Conservation (phyloP, 2,329 filamentous ascomycete species). For the Huntiella bhutanensis region DNA sequence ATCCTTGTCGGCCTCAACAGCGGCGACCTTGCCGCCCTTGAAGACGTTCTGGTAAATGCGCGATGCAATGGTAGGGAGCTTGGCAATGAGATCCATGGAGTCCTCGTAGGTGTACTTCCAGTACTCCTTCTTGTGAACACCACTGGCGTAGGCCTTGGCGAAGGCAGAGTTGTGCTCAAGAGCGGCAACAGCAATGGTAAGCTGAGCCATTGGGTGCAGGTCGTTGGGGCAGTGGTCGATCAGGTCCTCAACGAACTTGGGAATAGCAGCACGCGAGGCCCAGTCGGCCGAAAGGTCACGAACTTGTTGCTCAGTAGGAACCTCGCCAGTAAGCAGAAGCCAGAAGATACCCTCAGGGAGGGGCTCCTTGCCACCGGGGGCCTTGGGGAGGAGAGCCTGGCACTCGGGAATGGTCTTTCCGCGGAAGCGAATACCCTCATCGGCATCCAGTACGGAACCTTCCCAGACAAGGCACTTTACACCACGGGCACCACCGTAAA, state of each 20-base stretch:
- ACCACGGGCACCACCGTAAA: constrained; percentile 96
- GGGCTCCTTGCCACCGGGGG: constrained; percentile 88
- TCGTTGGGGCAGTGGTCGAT: constrained; percentile 98
- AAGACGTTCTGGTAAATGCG: constrained; percentile 99
- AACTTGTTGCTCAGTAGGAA: constrained; percentile 94
- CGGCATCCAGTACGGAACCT: constrained; percentile 89
- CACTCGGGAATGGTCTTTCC: constrained; percentile 98
- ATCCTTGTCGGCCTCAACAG: constrained; percentile 97
- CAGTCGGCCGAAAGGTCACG: constrained; percentile 95
- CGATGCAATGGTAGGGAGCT: constrained; percentile 92
- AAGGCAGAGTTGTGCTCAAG: constrained; percentile 97
- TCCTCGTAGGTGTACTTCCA: constrained; percentile 99
- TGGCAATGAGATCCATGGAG: constrained; percentile 98
- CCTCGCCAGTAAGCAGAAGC: constrained; percentile 95
- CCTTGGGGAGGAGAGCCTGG: constrained; percentile 93
- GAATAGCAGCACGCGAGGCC: constrained; percentile 90
- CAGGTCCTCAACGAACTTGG: constrained; percentile 97
- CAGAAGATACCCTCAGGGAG: constrained; percentile 99
- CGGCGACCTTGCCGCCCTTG: constrained; percentile 97
- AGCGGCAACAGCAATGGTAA: constrained; percentile 91
- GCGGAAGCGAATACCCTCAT: constrained; percentile 98
- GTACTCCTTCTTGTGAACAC: constrained; percentile 99
- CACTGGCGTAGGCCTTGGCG: constrained; percentile 96
- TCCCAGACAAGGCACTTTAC: constrained; percentile 99
- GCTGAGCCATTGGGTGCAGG: constrained; percentile 99